A percentile compares a stretch with the other conserved stretches of the same genome.
These are phyloP conservation scores for Acanthamoeba royreba DNA, from an alignment of 208 protist genomes.

Conservation along the genomic window DNA sequence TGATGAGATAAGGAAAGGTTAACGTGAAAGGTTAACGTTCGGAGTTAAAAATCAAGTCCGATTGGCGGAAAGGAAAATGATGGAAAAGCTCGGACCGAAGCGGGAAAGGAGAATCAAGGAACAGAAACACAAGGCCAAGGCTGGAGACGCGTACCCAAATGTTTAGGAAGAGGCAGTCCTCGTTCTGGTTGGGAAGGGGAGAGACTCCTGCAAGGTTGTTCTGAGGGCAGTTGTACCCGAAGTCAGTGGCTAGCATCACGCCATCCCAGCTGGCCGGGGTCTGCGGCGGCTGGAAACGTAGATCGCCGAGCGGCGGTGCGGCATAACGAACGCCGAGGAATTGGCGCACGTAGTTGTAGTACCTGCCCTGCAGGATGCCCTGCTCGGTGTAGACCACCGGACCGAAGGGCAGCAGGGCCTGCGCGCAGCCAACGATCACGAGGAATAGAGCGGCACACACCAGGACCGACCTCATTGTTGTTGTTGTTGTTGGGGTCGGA, in stretches of 20 bases:
- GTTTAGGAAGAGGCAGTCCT: slow-evolving; percentile 50
- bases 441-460: not conserved
- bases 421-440: not conserved
- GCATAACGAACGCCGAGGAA: not conserved
- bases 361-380: not conserved
- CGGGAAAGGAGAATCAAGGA: no score
- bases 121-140: no score
- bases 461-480: no score
- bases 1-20: no score
- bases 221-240: not conserved
- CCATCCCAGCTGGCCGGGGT: not conserved
- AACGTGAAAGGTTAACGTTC: no score
- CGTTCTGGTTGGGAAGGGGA: not conserved
- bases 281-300: not conserved
- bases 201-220: not conserved
- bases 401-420: not conserved
- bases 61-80: no score
- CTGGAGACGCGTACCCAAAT: not conserved
- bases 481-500: no score
- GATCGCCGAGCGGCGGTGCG: not conserved
- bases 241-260: not conserved
- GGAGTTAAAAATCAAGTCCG: no score
- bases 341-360: not conserved
- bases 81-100: no score
- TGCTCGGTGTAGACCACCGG: not conserved